phyloP scores from a whole-genome alignment of 2,329 filamentous ascomycete genomes.

The Ophiostoma angusticollis region DNA sequence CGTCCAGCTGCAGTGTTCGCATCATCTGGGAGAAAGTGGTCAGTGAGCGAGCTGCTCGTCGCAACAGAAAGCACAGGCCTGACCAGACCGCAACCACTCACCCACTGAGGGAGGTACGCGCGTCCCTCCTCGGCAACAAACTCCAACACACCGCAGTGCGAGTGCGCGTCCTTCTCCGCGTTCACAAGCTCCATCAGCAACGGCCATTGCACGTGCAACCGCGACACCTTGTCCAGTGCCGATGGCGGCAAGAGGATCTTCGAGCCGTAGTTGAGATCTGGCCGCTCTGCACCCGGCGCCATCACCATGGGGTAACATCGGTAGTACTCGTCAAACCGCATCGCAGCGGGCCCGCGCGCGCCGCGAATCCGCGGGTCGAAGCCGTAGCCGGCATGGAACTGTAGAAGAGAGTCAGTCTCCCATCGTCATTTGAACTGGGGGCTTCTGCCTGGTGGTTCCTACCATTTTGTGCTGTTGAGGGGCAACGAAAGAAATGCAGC shows the following conservation, averaged over 20 bases:
- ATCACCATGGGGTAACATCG: conserved; percentile 92
- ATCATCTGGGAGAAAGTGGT: conserved; percentile 58
- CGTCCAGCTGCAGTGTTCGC: conserved; percentile 78
- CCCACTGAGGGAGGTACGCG: conserved; percentile 93
- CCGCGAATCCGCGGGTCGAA: conserved; percentile 19
- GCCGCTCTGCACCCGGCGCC: conserved; percentile 79
- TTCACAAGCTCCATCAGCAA: conserved; percentile 96
- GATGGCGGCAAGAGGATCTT: conserved; percentile 97
- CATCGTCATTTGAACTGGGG: too few relatives aligned
- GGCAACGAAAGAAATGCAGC: not conserved
- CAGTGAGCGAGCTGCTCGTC: too few relatives aligned
- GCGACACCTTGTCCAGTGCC: conserved; percentile 89
- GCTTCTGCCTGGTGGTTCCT: too few relatives aligned
- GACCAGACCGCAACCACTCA: too few relatives aligned
- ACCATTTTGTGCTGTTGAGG: not conserved
- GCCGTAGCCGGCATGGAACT: conserved; percentile 7
- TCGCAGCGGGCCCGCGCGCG: conserved; percentile 38
- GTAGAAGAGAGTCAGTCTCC: conserved; percentile 3
- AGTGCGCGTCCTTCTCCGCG: conserved; percentile 63
- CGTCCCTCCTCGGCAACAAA: conserved; percentile 96
- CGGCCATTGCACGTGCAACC: conserved; percentile 92
- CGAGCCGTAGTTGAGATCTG: conserved; percentile 86
- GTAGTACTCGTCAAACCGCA: conserved; percentile 97
- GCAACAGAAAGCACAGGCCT: too few relatives aligned
- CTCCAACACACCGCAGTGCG: conserved; percentile 89